Base-by-base conservation (phyloP, 306 rosid species). In the Bauhinia variegata region DNA sequence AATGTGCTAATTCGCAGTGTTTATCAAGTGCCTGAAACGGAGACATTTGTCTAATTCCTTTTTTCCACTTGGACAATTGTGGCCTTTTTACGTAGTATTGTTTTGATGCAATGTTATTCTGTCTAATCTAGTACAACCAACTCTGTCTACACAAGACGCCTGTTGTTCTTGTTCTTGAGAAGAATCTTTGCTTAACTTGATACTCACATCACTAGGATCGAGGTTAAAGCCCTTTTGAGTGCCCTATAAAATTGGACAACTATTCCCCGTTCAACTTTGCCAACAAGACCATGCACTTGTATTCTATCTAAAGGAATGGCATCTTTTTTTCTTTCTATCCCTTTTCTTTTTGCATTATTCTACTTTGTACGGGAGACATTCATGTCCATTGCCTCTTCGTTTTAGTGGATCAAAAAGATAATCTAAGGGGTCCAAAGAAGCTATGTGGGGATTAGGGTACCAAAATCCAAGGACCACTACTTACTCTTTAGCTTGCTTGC, bases 141-240 rank as follows among this genome's bases (percentile, higher is more conserved):
- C 63, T 71, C 70, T 19, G 38, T 54, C 60, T 59, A 50, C 11
- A 32, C 54, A 44, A 70, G 50, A 67, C 77, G 47, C 54, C 39
- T 71, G 44, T 65, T 72, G 51, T 70, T n/a, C n/a, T 65, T 72
- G 51, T 70, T 70, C 19, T 60, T 16, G 10, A 38, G 18, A 9
- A 79, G 84, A 87, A 79, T 87, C 83, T 73, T 71, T 73, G 52
- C 63, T 73, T 61, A 73, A 59, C 47, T 74, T 42, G 61, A 14
- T 34, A 16, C 68, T 43, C 36, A 18, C 28, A 23, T 61, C 51
- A 37, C 11, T 11, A 46, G 13, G 72, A n/a, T n/a, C n/a, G 72
- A 59, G 37, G 18, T 48, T 34, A 63, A 70, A 82, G 67, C 71
- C 78, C 5, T 64, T 16, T 23, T 23, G n/a, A 71, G 82, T 74